Base-by-base conservation (phyloP, 805 yeast species). In the Yamadazyma akitaensis region DNA sequence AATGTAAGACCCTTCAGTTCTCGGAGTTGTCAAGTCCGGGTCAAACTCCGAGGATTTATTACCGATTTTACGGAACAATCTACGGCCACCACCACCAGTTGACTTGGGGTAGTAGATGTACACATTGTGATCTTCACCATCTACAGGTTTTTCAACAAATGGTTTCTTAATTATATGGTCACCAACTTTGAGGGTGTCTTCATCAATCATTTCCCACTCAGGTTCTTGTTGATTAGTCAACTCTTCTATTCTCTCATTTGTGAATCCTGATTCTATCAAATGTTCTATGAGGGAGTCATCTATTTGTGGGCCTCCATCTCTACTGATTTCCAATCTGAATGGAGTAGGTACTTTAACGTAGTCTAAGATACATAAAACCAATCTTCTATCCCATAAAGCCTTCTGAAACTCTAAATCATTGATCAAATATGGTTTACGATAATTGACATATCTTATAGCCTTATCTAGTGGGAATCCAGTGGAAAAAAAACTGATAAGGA, bases 121-220 rank as follows among this genome's bases (percentile, higher is more conserved):
- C 40, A 94, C 92, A 61, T 94, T 94, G 67, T 94, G 99, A 66
- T 94, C 97, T 67, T 94, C 99, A 45, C 99, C 99, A 65, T 94
- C 97, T 3, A 91, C 98, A 0, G 99, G 99, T 57, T 94, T 94
- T 64, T 94, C 99, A 30, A 94, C 99, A 73, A 83, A 94, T 6
- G 99, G 99, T 62, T 94, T 94, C 35, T 73, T 75, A 70, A 94
- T 70, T 8, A 72, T 70, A 56, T 79, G 65, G 8, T 95, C 97
- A 54, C 86, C 80, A 18, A 87, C 94, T 49, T 77, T 77, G 38
- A 85, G 71, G 2, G 96, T 84, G 44, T 86, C 94, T 19, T 66
- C 72, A 61, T 88, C 95, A 24, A 86, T 67, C 98, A 94, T 89
- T 53, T 76, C 76, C 92, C 96, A 89, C 42, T 75, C 69, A 0